Conservation (phyloP, 257 asterid species). For the Fraxinus americana region DNA sequence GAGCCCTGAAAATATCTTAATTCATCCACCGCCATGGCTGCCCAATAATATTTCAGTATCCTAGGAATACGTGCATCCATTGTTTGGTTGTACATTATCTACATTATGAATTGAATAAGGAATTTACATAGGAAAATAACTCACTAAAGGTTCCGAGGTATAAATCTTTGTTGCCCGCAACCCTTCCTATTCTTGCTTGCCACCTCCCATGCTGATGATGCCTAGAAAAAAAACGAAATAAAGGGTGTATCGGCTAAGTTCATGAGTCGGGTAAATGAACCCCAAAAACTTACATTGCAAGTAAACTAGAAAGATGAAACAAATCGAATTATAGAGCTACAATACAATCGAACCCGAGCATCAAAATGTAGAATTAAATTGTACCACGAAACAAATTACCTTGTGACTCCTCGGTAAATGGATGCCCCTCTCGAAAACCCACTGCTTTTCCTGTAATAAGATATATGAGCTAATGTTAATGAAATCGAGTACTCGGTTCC, state of each 20-base stretch:
- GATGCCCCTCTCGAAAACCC: constrained; percentile 96
- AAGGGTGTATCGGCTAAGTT: not conserved
- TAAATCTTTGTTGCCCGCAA: constrained; percentile 86
- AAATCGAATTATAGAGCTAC: too few species aligned
- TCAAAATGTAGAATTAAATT: too few species aligned
- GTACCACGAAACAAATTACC: constrained; percentile 35
- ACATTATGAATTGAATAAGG: not conserved
- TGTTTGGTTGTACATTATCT: not conserved
- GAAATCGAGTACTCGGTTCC: not conserved
- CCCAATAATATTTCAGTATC: constrained; percentile 35
- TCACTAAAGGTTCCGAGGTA: constrained; percentile 89
- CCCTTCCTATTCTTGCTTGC: constrained; percentile 94
- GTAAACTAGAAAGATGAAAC: not conserved
- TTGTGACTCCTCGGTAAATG: constrained; percentile 88
- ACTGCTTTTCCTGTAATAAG: constrained; percentile 71
- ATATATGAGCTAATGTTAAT: not conserved
- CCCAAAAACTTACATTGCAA: too few species aligned
- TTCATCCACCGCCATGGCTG: constrained; percentile 58
- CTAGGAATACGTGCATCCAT: constrained; percentile 4
- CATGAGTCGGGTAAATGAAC: not conserved
- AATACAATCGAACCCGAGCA: too few species aligned
- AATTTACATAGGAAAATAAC: constrained; percentile 23
- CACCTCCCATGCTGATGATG: constrained; percentile 92
- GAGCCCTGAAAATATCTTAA: constrained; percentile 5
- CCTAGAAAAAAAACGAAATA: constrained; percentile 35